Base-by-base conservation (phyloP, 2,329 filamentous ascomycete genomes). In the Colletotrichum zoysiae region DNA sequence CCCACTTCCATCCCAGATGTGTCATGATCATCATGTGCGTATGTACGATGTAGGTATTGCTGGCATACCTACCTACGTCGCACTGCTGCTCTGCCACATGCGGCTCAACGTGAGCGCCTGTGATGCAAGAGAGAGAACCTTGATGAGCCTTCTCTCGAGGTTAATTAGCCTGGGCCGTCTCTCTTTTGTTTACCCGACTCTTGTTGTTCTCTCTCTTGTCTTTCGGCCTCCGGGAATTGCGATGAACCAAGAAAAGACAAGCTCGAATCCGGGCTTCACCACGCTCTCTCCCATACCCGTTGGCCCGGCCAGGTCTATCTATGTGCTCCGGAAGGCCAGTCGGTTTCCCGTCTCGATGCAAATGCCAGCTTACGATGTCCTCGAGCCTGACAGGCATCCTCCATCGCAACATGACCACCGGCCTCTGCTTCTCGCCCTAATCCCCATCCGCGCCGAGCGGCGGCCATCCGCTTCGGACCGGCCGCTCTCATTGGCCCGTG, bases 401-500 rank as follows among this genome's bases (percentile, higher is more conserved):
- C 23, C 30, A 42, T 57, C 16, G 44, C 63, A 30, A 61, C n/a
- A 42, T 48, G 16, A n/a, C 40, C 16, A 12, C 61, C 30, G 9
- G 18, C 50, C 16, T 44, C 8, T 46, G 67, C 16, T 18, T 30
- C 30, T 30, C 46, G 46, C 38, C 53, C 46, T 38, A 38, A 26
- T 38, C 44, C 23, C 44, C 18, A 20, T 23, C 33, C 8, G 38
- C 46, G 20, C 16, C 38, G 7, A 38, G n/a, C 42, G 12, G 51
- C 33, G 38, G 38, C 44, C 38, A 46, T 60, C 48, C 62, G 62
- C 42, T 50, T 33, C 53, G 55, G 30, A 18, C 67, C 46, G 67
- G 26, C 23, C 35, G 23, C 11, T 59, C 55, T 60, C 55, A 70
- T 70, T 70, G 67, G 67, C 30, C 42, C 56, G 35, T 16, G 30